phyloP scores from a whole-genome alignment of 345 rosid species.

The Salix arbutifolia region DNA sequence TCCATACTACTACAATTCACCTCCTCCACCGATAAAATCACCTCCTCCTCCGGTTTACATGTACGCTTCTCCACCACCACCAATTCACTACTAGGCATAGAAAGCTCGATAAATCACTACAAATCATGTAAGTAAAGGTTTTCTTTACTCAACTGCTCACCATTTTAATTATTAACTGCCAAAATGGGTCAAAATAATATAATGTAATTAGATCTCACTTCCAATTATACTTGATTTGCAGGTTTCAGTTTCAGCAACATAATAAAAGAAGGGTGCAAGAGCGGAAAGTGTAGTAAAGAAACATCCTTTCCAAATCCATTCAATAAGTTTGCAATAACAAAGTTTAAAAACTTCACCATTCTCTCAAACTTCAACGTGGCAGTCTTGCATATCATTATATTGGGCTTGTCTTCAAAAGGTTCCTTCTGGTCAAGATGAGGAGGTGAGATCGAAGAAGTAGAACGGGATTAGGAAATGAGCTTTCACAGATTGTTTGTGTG shows the following conservation, averaged over 20 bases:
- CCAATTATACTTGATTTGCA: conserved; percentile 8
- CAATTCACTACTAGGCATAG: conserved; percentile 4
- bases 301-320: conserved; percentile 29
- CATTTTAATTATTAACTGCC: not conserved
- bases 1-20: conserved; percentile 12
- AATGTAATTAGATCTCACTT: not conserved
- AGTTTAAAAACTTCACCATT: conserved; percentile 7
- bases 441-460: conserved; percentile 6
- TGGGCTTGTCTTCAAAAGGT: conserved; percentile 23
- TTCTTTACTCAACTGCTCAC: not conserved
- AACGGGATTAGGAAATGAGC: conserved; percentile 11
- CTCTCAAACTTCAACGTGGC: conserved; percentile 42
- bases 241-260: conserved; percentile 46
- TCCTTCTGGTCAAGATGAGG: not conserved
- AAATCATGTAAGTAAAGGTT: conserved; percentile 12
- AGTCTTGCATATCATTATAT: conserved; percentile 35
- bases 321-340: conserved; percentile 27
- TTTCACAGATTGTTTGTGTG: not conserved
- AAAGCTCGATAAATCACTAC: not conserved
- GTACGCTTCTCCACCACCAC: conserved; percentile 25
- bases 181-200: not conserved
- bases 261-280: conserved; percentile 68
- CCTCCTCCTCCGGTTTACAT: conserved; percentile 22
- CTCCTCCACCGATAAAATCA: conserved; percentile 21
- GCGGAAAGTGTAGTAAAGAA: conserved; percentile 28